These are phyloP conservation scores for Striga hermonthica DNA, from an alignment of 305 asterid species.

Conservation along the genomic window DNA sequence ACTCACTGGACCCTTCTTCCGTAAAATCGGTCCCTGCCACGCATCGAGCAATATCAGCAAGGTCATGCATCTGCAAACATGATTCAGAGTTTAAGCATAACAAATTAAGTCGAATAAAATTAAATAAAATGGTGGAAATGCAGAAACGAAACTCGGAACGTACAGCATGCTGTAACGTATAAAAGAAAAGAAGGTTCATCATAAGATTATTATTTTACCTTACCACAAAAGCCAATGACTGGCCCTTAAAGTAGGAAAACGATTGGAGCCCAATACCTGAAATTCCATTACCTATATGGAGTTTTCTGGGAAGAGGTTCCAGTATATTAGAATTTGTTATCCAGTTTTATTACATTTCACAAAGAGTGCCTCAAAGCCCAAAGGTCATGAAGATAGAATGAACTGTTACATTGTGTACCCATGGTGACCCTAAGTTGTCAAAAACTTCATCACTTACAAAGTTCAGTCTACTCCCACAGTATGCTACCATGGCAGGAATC, in stretches of 20 bases:
- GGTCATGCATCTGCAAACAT: constrained; percentile 67
- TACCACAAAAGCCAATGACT: constrained; percentile 26
- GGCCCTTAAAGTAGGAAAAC: constrained; percentile 11
- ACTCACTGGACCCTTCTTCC: constrained; percentile 68
- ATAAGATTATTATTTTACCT: background rate
- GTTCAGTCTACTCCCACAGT: constrained; percentile 4
- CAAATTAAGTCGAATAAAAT: constrained; percentile 17
- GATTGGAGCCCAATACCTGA: constrained; percentile 13
- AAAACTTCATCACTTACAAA: background rate
- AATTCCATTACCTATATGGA: constrained; percentile 20
- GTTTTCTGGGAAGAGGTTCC: constrained; percentile 24
- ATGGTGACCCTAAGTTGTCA: constrained; percentile 13
- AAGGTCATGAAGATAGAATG: constrained; percentile 11
- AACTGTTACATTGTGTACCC: constrained; percentile 8
- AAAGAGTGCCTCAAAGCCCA: constrained; percentile 19
- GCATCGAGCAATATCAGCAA: constrained; percentile 82
- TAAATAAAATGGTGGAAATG: background rate
- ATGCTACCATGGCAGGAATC: background rate
- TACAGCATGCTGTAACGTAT: constrained; percentile 8
- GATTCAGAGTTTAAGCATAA: constrained; percentile 33
- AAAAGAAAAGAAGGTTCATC: constrained; percentile 24
- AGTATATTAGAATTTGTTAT: constrained; percentile 18
- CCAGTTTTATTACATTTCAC: constrained; percentile 14
- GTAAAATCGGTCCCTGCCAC: constrained; percentile 70
- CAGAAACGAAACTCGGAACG: background rate